phyloP scores from a whole-genome alignment of 306 rosid genomes.

The Amphicarpaea edgeworthii region DNA sequence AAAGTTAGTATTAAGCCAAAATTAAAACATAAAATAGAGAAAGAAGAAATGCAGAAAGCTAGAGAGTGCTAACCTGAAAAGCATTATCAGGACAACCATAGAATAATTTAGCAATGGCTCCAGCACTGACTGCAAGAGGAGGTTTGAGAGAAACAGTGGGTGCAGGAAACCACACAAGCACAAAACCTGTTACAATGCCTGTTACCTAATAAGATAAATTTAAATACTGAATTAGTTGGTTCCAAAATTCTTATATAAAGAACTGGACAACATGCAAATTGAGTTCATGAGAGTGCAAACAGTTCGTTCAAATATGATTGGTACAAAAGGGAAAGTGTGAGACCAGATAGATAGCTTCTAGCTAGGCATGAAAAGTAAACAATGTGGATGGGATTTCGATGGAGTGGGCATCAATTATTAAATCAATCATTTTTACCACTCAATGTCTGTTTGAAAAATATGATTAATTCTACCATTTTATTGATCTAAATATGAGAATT shows the following conservation, averaged over 20 bases:
- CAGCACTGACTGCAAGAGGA: constrained; percentile 76
- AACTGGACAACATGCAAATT: constrained; percentile 9
- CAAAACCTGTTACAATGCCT: constrained; percentile 93
- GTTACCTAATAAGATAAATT: constrained; percentile 68
- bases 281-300: constrained; percentile 23
- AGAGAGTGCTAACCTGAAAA: constrained; percentile 71
- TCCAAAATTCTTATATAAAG: constrained; percentile 31
- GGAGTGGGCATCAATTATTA: constrained; percentile 11
- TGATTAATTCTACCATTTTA: not conserved
- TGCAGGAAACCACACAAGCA: constrained; percentile 95
- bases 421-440: not conserved
- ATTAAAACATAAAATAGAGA: not conserved
- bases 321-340: not conserved
- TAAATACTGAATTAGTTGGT: constrained; percentile 36
- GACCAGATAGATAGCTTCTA: constrained; percentile 6
- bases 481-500: not conserved
- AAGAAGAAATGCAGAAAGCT: not conserved
- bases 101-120: constrained; percentile 80
- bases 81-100: constrained; percentile 97
- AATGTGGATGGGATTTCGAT: not conserved
- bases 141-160: constrained; percentile 84
- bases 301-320: constrained; percentile 9
- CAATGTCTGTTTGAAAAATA: not conserved
- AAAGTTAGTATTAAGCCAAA: too few species aligned
- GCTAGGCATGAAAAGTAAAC: constrained; percentile 11